Evolutionary conservation across 257 asterid genomes (phyloP), one percentile per base, ranked within the genome.

Genomic region (Solanum medicagineum): DNA sequence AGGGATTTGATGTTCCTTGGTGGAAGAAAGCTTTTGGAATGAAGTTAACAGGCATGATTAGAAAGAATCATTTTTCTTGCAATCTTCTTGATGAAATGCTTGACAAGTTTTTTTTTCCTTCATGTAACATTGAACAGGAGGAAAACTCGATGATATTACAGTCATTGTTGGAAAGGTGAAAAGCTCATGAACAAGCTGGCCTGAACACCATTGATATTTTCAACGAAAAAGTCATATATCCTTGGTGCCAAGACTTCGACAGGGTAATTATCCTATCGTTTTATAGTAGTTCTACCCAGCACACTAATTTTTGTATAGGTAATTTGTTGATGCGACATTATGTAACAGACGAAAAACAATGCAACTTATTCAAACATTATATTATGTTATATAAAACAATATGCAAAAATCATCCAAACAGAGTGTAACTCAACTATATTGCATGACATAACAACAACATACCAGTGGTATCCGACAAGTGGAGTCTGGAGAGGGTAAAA

Each of bases 1-100:
- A 95, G 98, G 99, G 95, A 22, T 89, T 91, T 83, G 97, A 93
- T 75, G 95, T 93, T 85, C 98, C 98, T 26, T 93, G 92, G 95
- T 94, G 96, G 96, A 95, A 94, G 93, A 95, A 93, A 90, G 47
- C 84, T 13, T 54, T 95, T 87, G 97, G 97, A 83, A 92, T 92
- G 99, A 92, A 92, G 90, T 88, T 95, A 79, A 94, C 97, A 91
- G 98, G 98, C 90, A 91, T 10, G 91, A 65, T 59, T 53, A 86
- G 13, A n/a, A 29, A 14, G 5, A 65, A 54, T 59, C 12, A 5
- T 32, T 14, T 16, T 10, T 75, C 70, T 42, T 36, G 16, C 0
- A 3, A 0, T 32, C 17, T 40, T 19, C 49, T 84, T 68, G 60
- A 47, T 44, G 12, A 49, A 22, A 22, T 75, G 51, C 85, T 69